Evolutionary conservation across 352 stramenopile species (phyloP), one percentile per base, ranked within the genome.

Genomic region (Phytopythium cucurbitacearum): DNA sequence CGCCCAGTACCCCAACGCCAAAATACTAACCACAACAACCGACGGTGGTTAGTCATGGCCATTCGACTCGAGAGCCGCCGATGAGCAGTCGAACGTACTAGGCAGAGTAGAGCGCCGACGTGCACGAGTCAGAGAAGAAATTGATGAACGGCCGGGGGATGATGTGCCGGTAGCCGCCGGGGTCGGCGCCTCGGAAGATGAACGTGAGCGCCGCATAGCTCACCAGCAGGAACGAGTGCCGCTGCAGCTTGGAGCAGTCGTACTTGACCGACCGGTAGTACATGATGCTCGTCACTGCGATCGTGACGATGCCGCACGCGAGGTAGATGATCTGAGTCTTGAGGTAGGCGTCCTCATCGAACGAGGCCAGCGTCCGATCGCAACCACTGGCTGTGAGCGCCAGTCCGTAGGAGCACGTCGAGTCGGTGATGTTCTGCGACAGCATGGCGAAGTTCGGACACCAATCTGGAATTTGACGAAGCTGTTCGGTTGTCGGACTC

Each of bases 81-180:
- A 33, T 7, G n/a, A 33, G 5, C 1, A 37, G 15, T 2, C 10
- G 10, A n/a, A 62, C 62, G 51, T 71, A 71, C 62, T 69, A 71
- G 47, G 55, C 54, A 1, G 65, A 61, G 45, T 71, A 71, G 12
- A 74, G 53, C 3, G 61, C 51, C 33, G 62, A 64, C 1, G 65
- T 74, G 58, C 65, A 74, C 5, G 65, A 56, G 41, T 74, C 62
- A 16, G 53, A 63, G 15, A 74, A 42, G 36, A 71, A 57, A n/a
- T 51, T 57, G 43, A 10, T 41, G 40, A 69, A 50, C 6, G 58
- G 54, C 2, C 46, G 62, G 28, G 65, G 65, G 40, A 74, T 57
- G 37, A 68, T 46, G 38, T 68, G 57, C 11, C 32, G 39, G 45
- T 74, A 74, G 45, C 65, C 61, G 0, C 42, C 45, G 11, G 62